Evolutionary conservation across 1,139 yeast species (phyloP), one percentile per base, ranked within the genome.

Genomic region (Geotrichum australiense): DNA sequence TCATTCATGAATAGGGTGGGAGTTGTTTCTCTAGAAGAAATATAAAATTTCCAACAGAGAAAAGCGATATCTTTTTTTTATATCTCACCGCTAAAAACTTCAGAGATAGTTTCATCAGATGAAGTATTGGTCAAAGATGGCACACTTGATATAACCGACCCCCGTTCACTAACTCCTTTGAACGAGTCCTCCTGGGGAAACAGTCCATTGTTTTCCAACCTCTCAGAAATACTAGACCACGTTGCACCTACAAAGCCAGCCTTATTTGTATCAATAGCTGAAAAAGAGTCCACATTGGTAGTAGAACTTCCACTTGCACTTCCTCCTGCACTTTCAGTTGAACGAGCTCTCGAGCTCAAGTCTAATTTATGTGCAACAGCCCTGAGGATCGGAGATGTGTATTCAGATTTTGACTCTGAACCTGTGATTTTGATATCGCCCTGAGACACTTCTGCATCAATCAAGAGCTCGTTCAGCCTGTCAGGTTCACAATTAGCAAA

Each of bases 401-500:
- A 30, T 33, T 20, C 22, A 18, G 10, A n/a, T 39, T 5, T 14
- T 26, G 6, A 30, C 36, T 20, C 22, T 11, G 14, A 5, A 15
- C 8, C 16, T 24, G 26, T 32, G 15, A 16, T 26, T 16, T 22
- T 31, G 8, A 62, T 51, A 8, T 50, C 52, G 22, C 64, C 66
- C 7, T 53, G 45, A 1, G 60, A 46, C 20, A 62, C 61, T 18
- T 57, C 66, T 30, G 57, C 53, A 33, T 62, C 66, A 7, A 47
- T 47, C 39, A 61, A 46, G 29, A 63, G 50, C 20, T 46, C 34
- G 28, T 50, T 47, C n/a, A 61, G 63, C 37, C 56, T 52, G 7
- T 53, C 56, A 1, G 55, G 42, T 38, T 61, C 65, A 21, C 62
- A 50, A 43, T 63, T 63, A 31, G 65, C 66, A 51, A 63, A 62